Conservation (phyloP, 768 basidiomycete species). For the Tylopilus sp. region DNA sequence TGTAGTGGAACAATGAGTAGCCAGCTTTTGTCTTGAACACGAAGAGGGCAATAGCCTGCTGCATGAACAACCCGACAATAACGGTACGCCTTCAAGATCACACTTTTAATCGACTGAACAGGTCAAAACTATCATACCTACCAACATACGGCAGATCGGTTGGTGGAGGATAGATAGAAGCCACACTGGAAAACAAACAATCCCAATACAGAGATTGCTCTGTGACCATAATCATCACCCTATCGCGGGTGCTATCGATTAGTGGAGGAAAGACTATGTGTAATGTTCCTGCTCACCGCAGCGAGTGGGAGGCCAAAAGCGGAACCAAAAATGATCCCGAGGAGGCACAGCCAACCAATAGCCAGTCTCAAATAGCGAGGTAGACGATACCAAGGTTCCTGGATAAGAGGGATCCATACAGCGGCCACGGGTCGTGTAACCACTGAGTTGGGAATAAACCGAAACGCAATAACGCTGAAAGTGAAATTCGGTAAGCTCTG, state of each 20-base stretch:
- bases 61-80: conserved; percentile 79
- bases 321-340: conserved; percentile 79
- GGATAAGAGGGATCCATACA: conserved; percentile 64
- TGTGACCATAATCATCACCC: conserved; percentile 69
- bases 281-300: conserved; percentile 37
- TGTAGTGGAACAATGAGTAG: conserved; percentile 79
- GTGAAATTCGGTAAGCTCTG: neutral
- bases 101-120: neutral
- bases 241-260: conserved; percentile 29
- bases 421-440: conserved; percentile 69
- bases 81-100: conserved; percentile 64
- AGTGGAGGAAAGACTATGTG: conserved; percentile 10
- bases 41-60: conserved; percentile 85
- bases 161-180: conserved; percentile 66
- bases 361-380: conserved; percentile 52
- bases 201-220: conserved; percentile 78
- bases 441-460: conserved; percentile 73
- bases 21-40: conserved; percentile 84
- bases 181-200: conserved; percentile 74
- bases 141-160: conserved; percentile 70
- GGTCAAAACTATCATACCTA: conserved; percentile 29
- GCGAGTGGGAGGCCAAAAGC: conserved; percentile 77
- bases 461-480: conserved; percentile 70
- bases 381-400: conserved; percentile 65
- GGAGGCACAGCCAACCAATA: conserved; percentile 72